phyloP scores from a whole-genome alignment of 306 rosid genomes.

The Senna siamea region DNA sequence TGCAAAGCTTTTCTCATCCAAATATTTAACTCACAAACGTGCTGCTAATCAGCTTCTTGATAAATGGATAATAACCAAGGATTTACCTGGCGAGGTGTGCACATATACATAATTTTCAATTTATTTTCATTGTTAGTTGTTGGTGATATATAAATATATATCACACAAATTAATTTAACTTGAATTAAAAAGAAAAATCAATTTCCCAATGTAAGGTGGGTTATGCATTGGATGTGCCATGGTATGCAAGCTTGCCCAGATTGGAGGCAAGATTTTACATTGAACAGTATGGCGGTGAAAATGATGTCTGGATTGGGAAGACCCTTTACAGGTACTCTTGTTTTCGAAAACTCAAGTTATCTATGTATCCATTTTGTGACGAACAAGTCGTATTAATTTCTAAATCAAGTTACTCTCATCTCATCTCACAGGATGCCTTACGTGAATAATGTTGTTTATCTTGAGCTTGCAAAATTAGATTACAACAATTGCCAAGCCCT shows the following conservation, averaged over 20 bases:
- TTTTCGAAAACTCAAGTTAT: too few relatives aligned
- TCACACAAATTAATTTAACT: too few relatives aligned
- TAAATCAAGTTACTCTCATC: too few relatives aligned
- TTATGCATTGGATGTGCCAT: constrained; percentile 73
- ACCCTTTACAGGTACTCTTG: too few relatives aligned
- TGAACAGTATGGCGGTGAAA: constrained; percentile 75
- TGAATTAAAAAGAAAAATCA: too few relatives aligned
- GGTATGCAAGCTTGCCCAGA: constrained; percentile 84
- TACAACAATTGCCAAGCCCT: constrained; percentile 74
- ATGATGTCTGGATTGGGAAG: constrained; percentile 92
- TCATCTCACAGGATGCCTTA: constrained; percentile 59
- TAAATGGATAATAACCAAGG: constrained; percentile 84
- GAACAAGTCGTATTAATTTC: too few relatives aligned
- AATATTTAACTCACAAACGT: constrained; percentile 59
- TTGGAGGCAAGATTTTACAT: constrained; percentile 73
- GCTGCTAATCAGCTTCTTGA: constrained; percentile 62
- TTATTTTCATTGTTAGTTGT: too few relatives aligned
- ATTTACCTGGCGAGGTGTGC: constrained; percentile 79
- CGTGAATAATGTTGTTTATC: constrained; percentile 68
- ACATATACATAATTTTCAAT: too few relatives aligned
- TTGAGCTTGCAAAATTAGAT: constrained; percentile 78
- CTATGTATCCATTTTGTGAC: too few relatives aligned
- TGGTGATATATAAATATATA: too few relatives aligned
- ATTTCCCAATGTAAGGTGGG: too few relatives aligned
- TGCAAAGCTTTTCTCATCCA: constrained; percentile 57